Evolutionary conservation across 2,329 filamentous ascomycete species (phyloP).

Genomic region (Fusarium oligoseptatum): DNA sequence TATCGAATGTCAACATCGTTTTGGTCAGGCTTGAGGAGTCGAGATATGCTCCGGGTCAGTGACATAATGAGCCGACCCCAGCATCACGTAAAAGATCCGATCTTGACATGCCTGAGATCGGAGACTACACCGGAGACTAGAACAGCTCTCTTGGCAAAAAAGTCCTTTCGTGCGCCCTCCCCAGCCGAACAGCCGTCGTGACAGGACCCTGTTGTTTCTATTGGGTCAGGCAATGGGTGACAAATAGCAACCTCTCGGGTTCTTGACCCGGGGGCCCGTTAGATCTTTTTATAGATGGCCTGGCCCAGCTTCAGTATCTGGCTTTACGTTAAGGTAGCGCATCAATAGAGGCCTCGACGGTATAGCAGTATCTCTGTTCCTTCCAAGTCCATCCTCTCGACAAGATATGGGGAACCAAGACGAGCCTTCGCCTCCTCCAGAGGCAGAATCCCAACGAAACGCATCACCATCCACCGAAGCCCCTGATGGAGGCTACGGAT

Average conservation of each 20-base stretch:
- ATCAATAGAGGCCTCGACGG: neutral
- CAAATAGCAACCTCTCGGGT: neutral
- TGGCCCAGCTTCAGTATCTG: neutral
- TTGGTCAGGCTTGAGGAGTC: neutral
- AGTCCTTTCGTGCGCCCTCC: neutral
- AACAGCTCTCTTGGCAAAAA: neutral
- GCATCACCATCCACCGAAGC: neutral
- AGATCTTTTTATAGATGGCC: neutral
- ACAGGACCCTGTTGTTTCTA: neutral
- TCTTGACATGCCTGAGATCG: neutral
- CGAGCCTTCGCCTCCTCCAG: neutral
- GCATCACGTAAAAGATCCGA: slow-evolving; percentile 1
- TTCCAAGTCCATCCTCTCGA: neutral
- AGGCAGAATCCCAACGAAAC: neutral
- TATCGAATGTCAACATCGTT: neutral
- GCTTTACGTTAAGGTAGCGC: neutral
- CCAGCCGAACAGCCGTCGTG: neutral
- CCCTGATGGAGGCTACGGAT: slow-evolving; percentile 66
- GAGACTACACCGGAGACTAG: neutral
- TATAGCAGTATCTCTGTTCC: neutral
- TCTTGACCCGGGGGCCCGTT: neutral
- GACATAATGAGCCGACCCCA: neutral
- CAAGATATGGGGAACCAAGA: neutral
- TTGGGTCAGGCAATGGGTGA: neutral
- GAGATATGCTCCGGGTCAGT: neutral